A percentile compares a stretch with the other conserved stretches of the same genome.
These are phyloP conservation scores for Auricularia sp. DNA, from an alignment of 768 basidiomycete species.

Conservation along the genomic window DNA sequence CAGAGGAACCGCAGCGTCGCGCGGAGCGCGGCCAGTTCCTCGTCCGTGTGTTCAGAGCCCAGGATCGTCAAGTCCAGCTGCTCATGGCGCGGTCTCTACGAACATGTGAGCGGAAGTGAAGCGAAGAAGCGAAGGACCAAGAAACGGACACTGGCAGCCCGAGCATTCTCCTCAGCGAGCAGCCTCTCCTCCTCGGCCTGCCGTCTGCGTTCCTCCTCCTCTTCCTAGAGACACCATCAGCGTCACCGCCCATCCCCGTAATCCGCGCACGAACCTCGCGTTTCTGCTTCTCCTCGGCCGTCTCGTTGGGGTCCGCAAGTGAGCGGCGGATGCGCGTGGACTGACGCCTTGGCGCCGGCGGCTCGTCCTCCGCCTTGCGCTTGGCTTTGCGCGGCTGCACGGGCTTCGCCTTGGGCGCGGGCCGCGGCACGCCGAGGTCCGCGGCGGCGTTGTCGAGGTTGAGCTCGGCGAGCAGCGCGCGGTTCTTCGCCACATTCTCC, in stretches of 20 bases:
- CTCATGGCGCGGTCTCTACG: constrained; percentile 46
- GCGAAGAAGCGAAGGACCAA: background rate
- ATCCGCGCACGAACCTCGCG: constrained; percentile 43
- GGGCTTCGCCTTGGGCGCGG: constrained; percentile 44
- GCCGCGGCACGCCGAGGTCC: constrained; percentile 36
- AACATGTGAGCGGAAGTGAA: background rate
- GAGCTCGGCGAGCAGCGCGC: constrained; percentile 59
- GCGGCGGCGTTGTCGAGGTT: constrained; percentile 49
- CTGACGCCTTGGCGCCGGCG: constrained; percentile 48
- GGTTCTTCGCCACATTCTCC: constrained; percentile 74
- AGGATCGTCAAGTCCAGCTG: constrained; percentile 52
- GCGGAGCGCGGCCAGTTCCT: constrained; percentile 39
- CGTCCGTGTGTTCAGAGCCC: constrained; percentile 36
- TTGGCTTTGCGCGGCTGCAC: constrained; percentile 49
- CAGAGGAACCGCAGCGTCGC: constrained; percentile 32
- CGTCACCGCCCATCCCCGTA: background rate
- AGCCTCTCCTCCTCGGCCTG: constrained; percentile 54
- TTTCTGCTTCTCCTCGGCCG: constrained; percentile 47
- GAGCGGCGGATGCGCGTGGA: constrained; percentile 50
- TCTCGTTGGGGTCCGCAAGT: constrained; percentile 51
- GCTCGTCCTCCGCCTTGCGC: constrained; percentile 30
- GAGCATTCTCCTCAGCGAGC: constrained; percentile 50
- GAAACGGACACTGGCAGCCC: constrained; percentile 37
- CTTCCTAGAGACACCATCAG: constrained; percentile 26
- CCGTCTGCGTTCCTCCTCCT: constrained; percentile 36